A percentile compares a stretch with the other conserved stretches of the same genome.
These are phyloP conservation scores for Jamesozyma lodderae DNA, from an alignment of 805 yeast genomes.

Conservation along the genomic window DNA sequence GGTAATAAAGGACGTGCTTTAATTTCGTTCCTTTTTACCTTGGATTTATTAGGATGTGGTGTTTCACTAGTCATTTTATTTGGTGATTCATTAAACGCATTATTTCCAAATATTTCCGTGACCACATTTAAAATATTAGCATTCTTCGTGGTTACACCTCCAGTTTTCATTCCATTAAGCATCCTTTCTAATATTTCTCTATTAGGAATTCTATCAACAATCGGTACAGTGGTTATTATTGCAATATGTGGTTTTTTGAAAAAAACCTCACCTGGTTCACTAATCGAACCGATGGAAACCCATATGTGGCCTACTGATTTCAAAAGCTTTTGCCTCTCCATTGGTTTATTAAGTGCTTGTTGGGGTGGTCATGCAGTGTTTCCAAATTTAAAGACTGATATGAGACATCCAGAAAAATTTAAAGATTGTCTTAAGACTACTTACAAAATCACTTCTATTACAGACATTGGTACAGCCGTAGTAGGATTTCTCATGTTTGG, in stretches of 20 bases:
- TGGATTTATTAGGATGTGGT: conserved; percentile 74
- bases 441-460: conserved; percentile 48
- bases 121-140: conserved; percentile 57
- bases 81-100: conserved; percentile 74
- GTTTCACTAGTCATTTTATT: conserved; percentile 73
- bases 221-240: conserved; percentile 51
- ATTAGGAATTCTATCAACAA: conserved; percentile 62
- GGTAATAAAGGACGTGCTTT: conserved; percentile 67
- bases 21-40: conserved; percentile 63
- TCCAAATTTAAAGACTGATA: conserved; percentile 64
- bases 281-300: conserved; percentile 54
- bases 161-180: conserved; percentile 70
- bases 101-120: conserved; percentile 45
- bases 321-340: conserved; percentile 45
- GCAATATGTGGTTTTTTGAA: conserved; percentile 57
- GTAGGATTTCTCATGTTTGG: conserved; percentile 82
- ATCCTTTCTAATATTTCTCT: conserved; percentile 60
- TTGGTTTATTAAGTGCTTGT: conserved; percentile 68
- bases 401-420: conserved; percentile 57
- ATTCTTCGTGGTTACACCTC: conserved; percentile 67
- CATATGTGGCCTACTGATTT: conserved; percentile 52
- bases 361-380: conserved; percentile 82
- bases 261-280: conserved; percentile 61
- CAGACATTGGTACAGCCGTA: conserved; percentile 57
- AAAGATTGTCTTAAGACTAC: conserved; percentile 45